Base-by-base conservation (phyloP, 139 green algal species). In the Tetraselmis chui region DNA sequence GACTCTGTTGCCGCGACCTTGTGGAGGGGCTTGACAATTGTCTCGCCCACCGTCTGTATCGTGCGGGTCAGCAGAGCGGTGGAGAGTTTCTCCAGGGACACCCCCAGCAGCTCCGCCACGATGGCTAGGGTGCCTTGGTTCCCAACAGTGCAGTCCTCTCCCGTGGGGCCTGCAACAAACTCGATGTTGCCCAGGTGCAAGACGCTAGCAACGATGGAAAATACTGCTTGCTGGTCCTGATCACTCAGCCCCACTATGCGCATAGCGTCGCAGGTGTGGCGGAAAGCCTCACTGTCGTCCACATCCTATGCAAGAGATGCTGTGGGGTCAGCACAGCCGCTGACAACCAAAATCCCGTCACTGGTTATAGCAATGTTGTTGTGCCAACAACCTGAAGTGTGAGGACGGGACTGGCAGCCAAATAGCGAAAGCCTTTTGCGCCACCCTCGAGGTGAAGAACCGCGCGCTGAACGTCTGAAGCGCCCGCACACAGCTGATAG, bases 151-250 rank as follows among this genome's bases (percentile, higher is more conserved):
- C 80, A 87, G 30, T 80, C 86, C 30, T 92, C 88, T 29, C 83
- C 80, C 23, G 89, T 89, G 0, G 78, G 67, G n/a, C 45, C 85
- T 1, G 92, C 87, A 59, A 82, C 84, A 84, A 99, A 99, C 27
- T 82, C 78, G 45, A 98, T 84, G 85, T 98, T 98, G 58, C 97
- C 97, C 30, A 99, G 90, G 85, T 99, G 96, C 87, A 99, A 89
- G 80, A 99, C 94, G 23, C 94, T 92, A 1, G 96, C 94, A 31
- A 98, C 92, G 0, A 93, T 89, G 29, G 89, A 80, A 82, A 98
- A 97, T 26, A 98, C 90, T 2, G 89, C 85, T n/a, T 96, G 88
- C 84, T 93, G 86, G 80, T 85, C 45, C 1, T 83, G 32, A 58
- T 88, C 74, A 30, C 29, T 80, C 58, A 97, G 90, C 1, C 93